Evolutionary conservation across 441 rosid genomes (phyloP), one percentile per base, ranked within the genome.

Genomic region (Pelargonium citronellum): DNA sequence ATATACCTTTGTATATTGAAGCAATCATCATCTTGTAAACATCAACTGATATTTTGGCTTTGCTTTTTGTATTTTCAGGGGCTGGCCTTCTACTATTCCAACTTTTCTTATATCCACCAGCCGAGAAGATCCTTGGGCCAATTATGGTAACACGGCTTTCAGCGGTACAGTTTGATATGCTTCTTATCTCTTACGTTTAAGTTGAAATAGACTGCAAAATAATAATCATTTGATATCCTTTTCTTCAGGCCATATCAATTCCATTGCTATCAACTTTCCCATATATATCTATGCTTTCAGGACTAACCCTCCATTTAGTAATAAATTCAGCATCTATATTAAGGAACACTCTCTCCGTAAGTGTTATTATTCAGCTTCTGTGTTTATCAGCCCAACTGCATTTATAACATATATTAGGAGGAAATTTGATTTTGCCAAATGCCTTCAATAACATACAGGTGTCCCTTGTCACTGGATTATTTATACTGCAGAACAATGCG

Each of bases 281-380:
- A n/a, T 87, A 79, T 57, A 84, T 88, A 68, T 84, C 88, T 68
- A 74, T 75, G 83, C 89, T 88, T 19, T 85, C 91, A 0, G 94
- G 90, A 27, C 3, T 82, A 62, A 49, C 79, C 39, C 86, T 88
- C 5, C 87, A 78, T 68, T 43, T 87, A 58, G 82, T 70, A 74
- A 68, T 87, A 64, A 88, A 82, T 51, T 46, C 68, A 72, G 88
- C 88, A 64, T 82, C 87, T 68, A 67, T 84, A 72, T 34, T 85
- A 8, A 83, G 87, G 76, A 87, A 88, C 64, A 71, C 81, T 44
- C 82, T 85, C 65, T 87, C 87, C 37, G 89, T 87, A 75, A 87
- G 94, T 70, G 46, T 13, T n/a, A 55, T 69, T 41, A 30, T 30
- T 37, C 41, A 37, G 7, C 41, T 5, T 37, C 41, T 19, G 16